These are phyloP conservation scores for Lyophyllum decastes DNA, from an alignment of 768 basidiomycete species.

Conservation along the genomic window DNA sequence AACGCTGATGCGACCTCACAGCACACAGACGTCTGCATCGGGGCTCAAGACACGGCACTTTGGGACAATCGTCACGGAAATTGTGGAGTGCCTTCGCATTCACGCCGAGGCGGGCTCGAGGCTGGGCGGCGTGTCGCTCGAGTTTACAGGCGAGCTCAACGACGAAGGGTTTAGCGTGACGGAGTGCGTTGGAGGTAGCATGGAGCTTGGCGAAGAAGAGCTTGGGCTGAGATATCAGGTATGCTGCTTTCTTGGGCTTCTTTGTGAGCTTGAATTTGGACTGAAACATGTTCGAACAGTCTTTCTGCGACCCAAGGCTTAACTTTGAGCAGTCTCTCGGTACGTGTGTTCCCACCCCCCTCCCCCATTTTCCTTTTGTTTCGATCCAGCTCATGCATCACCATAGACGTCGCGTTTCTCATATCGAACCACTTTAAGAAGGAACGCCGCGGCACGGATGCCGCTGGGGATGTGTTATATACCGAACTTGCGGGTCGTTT, in stretches of 20 bases:
- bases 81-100: slow-evolving; percentile 79
- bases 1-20: slow-evolving; percentile 25
- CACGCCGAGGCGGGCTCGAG: slow-evolving; percentile 75
- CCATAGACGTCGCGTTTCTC: slow-evolving; percentile 79
- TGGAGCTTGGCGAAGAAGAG: slow-evolving; percentile 89
- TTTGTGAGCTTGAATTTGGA: neutral
- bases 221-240: slow-evolving; percentile 91
- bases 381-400: neutral
- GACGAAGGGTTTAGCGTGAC: slow-evolving; percentile 94
- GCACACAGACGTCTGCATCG: slow-evolving; percentile 78
- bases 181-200: slow-evolving; percentile 95
- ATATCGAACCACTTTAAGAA: slow-evolving; percentile 81
- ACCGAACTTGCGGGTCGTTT: slow-evolving; percentile 34
- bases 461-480: slow-evolving; percentile 34
- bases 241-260: slow-evolving; percentile 11
- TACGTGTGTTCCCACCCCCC: slow-evolving; percentile 33
- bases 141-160: slow-evolving; percentile 90
- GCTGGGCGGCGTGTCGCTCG: slow-evolving; percentile 83
- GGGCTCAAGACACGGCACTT: slow-evolving; percentile 93
- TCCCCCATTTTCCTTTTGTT: neutral
- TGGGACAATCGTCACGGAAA: slow-evolving; percentile 84
- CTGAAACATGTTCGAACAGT: slow-evolving; percentile 35
- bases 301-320: slow-evolving; percentile 92
- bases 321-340: slow-evolving; percentile 96
- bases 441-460: slow-evolving; percentile 44